These are phyloP conservation scores for Camelina sativa DNA, from an alignment of 345 rosid genomes.

Conservation along the genomic window DNA sequence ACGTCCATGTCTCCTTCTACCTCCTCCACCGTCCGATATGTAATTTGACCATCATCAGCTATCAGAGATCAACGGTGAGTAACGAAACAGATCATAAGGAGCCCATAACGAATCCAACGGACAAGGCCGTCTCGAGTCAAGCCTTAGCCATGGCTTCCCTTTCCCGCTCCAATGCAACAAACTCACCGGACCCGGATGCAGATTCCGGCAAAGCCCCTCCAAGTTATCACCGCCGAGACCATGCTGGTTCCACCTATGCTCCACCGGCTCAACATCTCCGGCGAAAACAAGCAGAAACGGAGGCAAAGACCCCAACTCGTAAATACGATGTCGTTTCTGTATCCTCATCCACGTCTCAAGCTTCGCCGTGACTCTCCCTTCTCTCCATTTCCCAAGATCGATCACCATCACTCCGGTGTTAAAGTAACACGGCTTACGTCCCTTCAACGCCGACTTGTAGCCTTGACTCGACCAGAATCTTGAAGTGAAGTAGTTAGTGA, in stretches of 20 bases:
- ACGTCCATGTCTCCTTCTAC: not conserved
- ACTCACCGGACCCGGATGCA: constrained; percentile 85
- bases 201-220: constrained; percentile 66
- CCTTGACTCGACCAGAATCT: constrained; percentile 70
- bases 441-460: constrained; percentile 53
- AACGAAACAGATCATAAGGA: constrained; percentile 72
- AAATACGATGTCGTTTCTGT: constrained; percentile 73
- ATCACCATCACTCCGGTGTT: constrained; percentile 98
- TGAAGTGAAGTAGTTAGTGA: constrained; percentile 69
- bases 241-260: constrained; percentile 92
- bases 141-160: constrained; percentile 87
- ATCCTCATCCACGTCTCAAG: constrained; percentile 79
- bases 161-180: constrained; percentile 93
- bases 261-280: constrained; percentile 77
- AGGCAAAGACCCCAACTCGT: constrained; percentile 84
- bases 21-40: constrained; percentile 26
- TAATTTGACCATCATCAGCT: constrained; percentile 40
- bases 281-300: constrained; percentile 86
- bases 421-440: constrained; percentile 69
- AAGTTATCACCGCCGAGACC: constrained; percentile 91
- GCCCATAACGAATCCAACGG: constrained; percentile 67
- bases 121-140: constrained; percentile 65
- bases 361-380: constrained; percentile 63
- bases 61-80: constrained; percentile 60
- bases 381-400: constrained; percentile 73